Evolutionary conservation across 345 rosid species (phyloP).

Genomic region (Populus pruinosa): DNA sequence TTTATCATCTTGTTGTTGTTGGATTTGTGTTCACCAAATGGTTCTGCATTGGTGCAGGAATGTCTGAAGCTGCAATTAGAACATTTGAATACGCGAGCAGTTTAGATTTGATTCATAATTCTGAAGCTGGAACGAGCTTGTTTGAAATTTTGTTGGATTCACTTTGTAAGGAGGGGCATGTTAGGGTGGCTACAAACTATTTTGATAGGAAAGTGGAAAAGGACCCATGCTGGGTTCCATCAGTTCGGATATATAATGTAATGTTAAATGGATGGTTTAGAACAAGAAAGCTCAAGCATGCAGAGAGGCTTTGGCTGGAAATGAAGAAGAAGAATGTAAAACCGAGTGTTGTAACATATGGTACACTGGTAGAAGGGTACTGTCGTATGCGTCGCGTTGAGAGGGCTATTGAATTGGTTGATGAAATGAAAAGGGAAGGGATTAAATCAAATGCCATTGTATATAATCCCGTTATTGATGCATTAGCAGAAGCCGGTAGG

Average conservation of each 20-base stretch:
- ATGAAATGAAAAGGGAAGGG: conserved; percentile 63
- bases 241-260: conserved; percentile 59
- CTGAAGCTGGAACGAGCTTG: conserved; percentile 37
- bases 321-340: conserved; percentile 54
- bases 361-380: conserved; percentile 79
- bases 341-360: conserved; percentile 67
- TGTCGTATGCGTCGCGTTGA: conserved; percentile 64
- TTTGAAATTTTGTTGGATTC: conserved; percentile 77
- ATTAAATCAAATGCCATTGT: conserved; percentile 53
- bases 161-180: conserved; percentile 74
- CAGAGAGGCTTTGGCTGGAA: conserved; percentile 66
- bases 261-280: conserved; percentile 83
- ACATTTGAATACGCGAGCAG: conserved; percentile 60
- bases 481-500: conserved; percentile 68
- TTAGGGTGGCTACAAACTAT: conserved; percentile 53
- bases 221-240: conserved; percentile 49
- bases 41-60: conserved; percentile 40
- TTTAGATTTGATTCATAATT: conserved; percentile 27
- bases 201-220: conserved; percentile 31
- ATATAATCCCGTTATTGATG: conserved; percentile 73
- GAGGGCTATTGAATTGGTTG: conserved; percentile 58
- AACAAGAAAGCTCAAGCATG: conserved; percentile 57
- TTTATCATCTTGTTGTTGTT: neutral
- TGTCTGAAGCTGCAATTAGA: conserved; percentile 57
- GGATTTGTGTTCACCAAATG: neutral